phyloP scores from a whole-genome alignment of 2,329 filamentous ascomycete species.

The Alternaria solani region DNA sequence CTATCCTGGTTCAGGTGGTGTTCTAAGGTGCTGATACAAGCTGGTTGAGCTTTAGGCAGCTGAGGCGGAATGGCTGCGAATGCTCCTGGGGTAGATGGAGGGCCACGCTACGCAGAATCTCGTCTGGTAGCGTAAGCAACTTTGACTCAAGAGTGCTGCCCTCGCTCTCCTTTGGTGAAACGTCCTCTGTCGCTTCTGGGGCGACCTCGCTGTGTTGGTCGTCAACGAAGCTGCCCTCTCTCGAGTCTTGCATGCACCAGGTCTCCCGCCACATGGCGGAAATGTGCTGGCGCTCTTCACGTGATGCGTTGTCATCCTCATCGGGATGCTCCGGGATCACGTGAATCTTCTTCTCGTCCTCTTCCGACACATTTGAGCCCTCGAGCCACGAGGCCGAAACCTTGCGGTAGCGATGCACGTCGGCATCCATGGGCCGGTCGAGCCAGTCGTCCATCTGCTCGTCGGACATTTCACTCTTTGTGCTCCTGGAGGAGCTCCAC shows the following conservation, averaged over 20 bases:
- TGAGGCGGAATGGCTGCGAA: conserved; percentile 4
- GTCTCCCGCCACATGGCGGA: conserved; percentile 14
- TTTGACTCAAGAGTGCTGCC: neutral
- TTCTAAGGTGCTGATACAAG: neutral
- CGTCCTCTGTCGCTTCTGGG: neutral
- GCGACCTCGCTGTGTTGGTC: neutral
- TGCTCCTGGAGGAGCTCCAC: conserved; percentile 13
- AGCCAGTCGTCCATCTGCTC: conserved; percentile 33
- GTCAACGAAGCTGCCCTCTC: neutral
- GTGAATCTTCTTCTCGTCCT: conserved; percentile 12
- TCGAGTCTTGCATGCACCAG: conserved; percentile 8
- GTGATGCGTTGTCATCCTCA: conserved; percentile 5
- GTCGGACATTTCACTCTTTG: conserved; percentile 25
- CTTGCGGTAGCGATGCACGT: conserved; percentile 25
- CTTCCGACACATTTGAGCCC: neutral
- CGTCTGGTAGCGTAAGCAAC: neutral
- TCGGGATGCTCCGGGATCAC: conserved; percentile 15
- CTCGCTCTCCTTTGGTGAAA: neutral
- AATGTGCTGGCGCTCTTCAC: neutral
- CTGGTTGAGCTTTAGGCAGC: conserved; percentile 5
- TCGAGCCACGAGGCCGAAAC: conserved; percentile 11
- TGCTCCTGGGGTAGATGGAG: conserved; percentile 1
- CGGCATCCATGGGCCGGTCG: conserved; percentile 27
- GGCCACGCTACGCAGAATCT: conserved; percentile 1
- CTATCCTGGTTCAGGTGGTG: neutral